A percentile compares a stretch with the other conserved stretches of the same genome.
phyloP scores from a whole-genome alignment of 495 filamentous ascomycete genomes.

The Tetracladium marchalianum region DNA sequence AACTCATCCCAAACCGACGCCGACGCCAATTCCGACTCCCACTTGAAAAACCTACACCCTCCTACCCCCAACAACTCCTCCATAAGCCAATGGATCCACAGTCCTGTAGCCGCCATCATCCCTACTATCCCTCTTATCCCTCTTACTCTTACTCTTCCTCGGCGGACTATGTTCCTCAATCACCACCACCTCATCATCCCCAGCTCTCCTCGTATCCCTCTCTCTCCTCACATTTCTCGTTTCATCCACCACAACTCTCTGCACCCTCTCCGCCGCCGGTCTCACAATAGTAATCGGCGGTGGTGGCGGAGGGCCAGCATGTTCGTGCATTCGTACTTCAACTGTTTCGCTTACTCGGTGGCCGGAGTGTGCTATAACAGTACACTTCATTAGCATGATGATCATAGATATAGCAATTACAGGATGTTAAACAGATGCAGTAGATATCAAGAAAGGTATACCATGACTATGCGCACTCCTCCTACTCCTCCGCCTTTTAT shows the following conservation, averaged over 20 bases:
- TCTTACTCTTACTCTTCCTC: constrained; percentile 13
- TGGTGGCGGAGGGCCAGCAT: constrained; percentile 4
- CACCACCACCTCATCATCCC: constrained; percentile 20
- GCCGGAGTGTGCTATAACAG: background rate
- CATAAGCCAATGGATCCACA: constrained; percentile 18
- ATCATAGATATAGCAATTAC: no score
- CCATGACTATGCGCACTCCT: no score
- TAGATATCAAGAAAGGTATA: background rate
- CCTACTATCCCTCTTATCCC: constrained; percentile 13
- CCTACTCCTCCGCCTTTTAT: constrained; percentile 5
- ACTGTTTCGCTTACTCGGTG: constrained; percentile 16
- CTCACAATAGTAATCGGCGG: constrained; percentile 11
- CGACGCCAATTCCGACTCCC: no score
- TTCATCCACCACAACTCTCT: constrained; percentile 20
- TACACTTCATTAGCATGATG: background rate
- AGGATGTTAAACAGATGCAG: no score
- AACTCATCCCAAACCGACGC: no score
- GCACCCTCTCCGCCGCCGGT: constrained; percentile 4
- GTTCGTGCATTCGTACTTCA: constrained; percentile 10
- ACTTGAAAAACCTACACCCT: background rate
- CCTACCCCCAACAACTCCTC: constrained; percentile 15
- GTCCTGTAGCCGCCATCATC: constrained; percentile 13
- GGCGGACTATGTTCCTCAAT: constrained; percentile 24
- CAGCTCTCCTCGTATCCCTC: constrained; percentile 1
- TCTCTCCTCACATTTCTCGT: constrained; percentile 2